These are phyloP conservation scores for Phanerochaete carnosa DNA, from an alignment of 768 basidiomycete genomes.

Conservation along the genomic window DNA sequence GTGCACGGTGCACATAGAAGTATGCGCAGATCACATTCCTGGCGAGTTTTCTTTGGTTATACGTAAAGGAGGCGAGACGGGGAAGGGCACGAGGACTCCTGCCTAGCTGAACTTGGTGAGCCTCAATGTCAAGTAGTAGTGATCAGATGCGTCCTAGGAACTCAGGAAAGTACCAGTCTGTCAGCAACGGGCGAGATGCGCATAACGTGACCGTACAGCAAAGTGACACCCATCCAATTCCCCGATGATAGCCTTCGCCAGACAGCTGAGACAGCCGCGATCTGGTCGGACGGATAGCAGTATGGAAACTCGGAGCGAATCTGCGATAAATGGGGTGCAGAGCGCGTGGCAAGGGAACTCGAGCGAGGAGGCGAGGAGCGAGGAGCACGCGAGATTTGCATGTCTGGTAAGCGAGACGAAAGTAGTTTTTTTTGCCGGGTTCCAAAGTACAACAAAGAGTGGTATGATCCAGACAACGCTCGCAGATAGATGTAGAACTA, in stretches of 20 bases:
- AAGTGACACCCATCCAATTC: neutral
- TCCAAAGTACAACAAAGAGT: neutral
- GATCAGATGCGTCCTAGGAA: neutral
- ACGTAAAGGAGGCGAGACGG: neutral
- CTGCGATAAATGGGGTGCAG: neutral
- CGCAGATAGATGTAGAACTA: neutral
- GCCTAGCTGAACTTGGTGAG: neutral
- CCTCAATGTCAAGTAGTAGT: neutral
- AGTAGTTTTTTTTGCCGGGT: neutral
- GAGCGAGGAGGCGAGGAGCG: neutral
- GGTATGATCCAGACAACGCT: neutral
- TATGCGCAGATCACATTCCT: neutral
- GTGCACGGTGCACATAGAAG: neutral
- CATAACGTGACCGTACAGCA: neutral
- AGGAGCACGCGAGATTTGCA: slow-evolving; percentile 3
- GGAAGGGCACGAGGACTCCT: neutral
- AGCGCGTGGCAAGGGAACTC: neutral
- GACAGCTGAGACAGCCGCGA: neutral
- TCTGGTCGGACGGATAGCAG: neutral
- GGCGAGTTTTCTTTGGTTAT: neutral
- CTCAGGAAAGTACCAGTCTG: neutral
- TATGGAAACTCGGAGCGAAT: neutral
- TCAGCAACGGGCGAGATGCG: neutral
- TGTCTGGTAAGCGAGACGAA: neutral
- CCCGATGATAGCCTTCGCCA: neutral